Evolutionary conservation across 2,329 filamentous ascomycete species (phyloP).

Genomic region (Nothomitra cinnamomea): DNA sequence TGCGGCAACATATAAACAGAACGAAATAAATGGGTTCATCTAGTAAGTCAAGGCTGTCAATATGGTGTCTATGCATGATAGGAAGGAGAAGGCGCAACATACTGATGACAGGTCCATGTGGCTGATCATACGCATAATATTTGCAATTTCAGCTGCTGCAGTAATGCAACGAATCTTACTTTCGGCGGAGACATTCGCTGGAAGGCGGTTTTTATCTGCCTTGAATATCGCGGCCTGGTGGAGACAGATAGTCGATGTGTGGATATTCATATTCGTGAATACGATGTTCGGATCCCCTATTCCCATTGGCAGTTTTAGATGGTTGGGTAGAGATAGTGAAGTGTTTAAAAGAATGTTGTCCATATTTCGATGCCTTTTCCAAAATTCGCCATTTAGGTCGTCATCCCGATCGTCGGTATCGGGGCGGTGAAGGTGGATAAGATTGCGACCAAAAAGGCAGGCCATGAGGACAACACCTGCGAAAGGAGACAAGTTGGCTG

Average conservation of each 20-base stretch:
- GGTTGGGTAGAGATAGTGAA: constrained; percentile 61
- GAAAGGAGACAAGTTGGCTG: constrained; percentile 57
- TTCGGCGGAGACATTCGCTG: constrained; percentile 61
- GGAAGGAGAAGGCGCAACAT: constrained; percentile 23
- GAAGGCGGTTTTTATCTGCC: constrained; percentile 72
- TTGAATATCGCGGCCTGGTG: constrained; percentile 98
- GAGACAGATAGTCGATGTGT: constrained; percentile 91
- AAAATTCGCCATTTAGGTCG: constrained; percentile 85
- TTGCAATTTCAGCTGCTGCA: constrained; percentile 83
- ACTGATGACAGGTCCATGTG: constrained; percentile 74
- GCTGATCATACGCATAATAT: constrained; percentile 87
- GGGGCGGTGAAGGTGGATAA: constrained; percentile 79
- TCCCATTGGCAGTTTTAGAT: constrained; percentile 63
- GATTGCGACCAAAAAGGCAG: constrained; percentile 78
- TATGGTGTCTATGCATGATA: neutral
- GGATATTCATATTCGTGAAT: constrained; percentile 92
- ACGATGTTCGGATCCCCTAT: constrained; percentile 68
- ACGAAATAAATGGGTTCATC: constrained; percentile 93
- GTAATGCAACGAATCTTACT: constrained; percentile 89
- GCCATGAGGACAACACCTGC: constrained; percentile 70
- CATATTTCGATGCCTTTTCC: constrained; percentile 79
- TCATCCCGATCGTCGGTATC: constrained; percentile 65
- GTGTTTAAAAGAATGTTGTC: constrained; percentile 85
- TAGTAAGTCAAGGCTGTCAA: constrained; percentile 23
- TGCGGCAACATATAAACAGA: constrained; percentile 90